phyloP scores from a whole-genome alignment of 352 stramenopile genomes.

The Blastocystis sp. region DNA sequence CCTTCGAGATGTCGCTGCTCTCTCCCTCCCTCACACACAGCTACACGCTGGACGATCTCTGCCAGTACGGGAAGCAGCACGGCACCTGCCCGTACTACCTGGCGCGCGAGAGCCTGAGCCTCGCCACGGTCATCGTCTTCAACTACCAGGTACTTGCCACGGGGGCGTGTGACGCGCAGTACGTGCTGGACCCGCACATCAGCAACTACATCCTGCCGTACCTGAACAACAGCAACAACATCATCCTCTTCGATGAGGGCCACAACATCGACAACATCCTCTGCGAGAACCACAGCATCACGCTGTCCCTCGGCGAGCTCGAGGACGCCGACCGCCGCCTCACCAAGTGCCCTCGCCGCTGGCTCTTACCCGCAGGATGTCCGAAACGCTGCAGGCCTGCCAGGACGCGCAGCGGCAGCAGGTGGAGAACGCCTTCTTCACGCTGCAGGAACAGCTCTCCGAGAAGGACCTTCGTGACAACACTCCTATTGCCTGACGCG shows the following conservation, averaged over 20 bases:
- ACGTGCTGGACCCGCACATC: conserved; percentile 55
- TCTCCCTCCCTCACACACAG: neutral
- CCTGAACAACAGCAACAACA: conserved; percentile 56
- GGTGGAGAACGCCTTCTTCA: neutral
- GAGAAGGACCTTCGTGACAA: neutral
- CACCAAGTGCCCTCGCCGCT: neutral
- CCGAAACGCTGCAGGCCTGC: neutral
- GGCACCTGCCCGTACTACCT: conserved; percentile 98
- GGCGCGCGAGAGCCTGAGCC: conserved; percentile 90
- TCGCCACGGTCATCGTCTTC: conserved; percentile 95
- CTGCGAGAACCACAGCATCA: conserved; percentile 37
- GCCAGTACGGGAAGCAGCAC: conserved; percentile 82
- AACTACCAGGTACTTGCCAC: conserved; percentile 92
- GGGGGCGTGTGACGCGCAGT: neutral
- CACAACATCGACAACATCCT: conserved; percentile 54
- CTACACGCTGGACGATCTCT: conserved; percentile 93
- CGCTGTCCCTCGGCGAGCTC: neutral
- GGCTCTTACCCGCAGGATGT: neutral
- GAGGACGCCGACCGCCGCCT: neutral
- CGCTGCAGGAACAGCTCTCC: neutral
- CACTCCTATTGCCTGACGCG: neutral
- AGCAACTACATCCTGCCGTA: conserved; percentile 31
- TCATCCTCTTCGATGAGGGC: conserved; percentile 57
- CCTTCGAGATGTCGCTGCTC: conserved; percentile 7
- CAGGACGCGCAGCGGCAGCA: conserved; percentile 15